Conservation (phyloP, 2,329 filamentous ascomycete genomes). For the Colletotrichum euphorbiae region DNA sequence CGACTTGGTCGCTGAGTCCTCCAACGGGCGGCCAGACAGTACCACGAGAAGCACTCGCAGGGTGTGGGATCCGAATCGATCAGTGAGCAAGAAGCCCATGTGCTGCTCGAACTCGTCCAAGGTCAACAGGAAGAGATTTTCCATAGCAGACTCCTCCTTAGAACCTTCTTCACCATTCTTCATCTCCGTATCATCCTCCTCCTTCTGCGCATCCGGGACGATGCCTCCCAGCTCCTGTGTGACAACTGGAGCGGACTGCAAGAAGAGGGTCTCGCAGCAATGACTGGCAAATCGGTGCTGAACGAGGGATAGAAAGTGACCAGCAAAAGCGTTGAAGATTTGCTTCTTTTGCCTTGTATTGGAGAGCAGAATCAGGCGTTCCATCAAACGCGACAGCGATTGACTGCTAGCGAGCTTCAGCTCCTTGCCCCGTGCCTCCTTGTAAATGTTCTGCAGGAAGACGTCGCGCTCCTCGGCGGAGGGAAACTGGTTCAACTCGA, state of each 20-base stretch:
- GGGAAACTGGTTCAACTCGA: slow-evolving; percentile 90
- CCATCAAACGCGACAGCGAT: slow-evolving; percentile 92
- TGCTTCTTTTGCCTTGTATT: slow-evolving; percentile 84
- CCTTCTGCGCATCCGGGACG: slow-evolving; percentile 57
- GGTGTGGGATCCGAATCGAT: slow-evolving; percentile 90
- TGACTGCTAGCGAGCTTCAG: slow-evolving; percentile 96
- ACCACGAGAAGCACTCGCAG: slow-evolving; percentile 88
- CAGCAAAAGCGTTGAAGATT: slow-evolving; percentile 85
- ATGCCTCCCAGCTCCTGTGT: slow-evolving; percentile 73
- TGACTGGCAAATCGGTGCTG: slow-evolving; percentile 98
- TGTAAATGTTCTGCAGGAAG: slow-evolving; percentile 85
- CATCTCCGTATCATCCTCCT: slow-evolving; percentile 51
- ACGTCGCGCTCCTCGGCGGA: slow-evolving; percentile 77
- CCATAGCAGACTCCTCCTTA: slow-evolving; percentile 74
- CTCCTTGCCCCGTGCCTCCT: slow-evolving; percentile 90
- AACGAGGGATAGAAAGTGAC: slow-evolving; percentile 88
- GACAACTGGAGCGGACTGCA: slow-evolving; percentile 82
- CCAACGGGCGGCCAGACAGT: slow-evolving; percentile 83
- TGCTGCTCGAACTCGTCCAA: slow-evolving; percentile 90
- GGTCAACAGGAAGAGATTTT: slow-evolving; percentile 84
- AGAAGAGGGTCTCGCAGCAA: slow-evolving; percentile 94
- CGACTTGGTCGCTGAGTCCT: slow-evolving; percentile 74
- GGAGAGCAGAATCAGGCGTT: slow-evolving; percentile 87
- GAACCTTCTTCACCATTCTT: slow-evolving; percentile 57
- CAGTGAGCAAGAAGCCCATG: slow-evolving; percentile 85